Conservation (phyloP, 2,329 filamentous ascomycete genomes). For the Purpureocillium lavendulum region DNA sequence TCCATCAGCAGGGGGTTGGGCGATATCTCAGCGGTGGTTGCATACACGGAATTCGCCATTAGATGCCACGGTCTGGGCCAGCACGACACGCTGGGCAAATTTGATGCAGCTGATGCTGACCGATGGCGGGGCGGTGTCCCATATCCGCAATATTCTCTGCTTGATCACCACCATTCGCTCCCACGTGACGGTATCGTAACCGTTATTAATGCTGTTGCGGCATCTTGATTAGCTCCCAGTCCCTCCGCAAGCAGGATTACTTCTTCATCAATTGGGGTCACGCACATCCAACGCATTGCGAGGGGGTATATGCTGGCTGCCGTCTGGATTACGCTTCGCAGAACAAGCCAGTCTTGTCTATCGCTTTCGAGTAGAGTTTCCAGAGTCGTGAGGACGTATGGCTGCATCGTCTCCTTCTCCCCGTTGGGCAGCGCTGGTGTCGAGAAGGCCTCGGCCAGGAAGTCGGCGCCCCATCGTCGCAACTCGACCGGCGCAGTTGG, state of each 20-base stretch:
- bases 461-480: conserved; percentile 92
- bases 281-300: conserved; percentile 90
- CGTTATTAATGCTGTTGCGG: conserved; percentile 67
- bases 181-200: conserved; percentile 75
- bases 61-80: conserved; percentile 81
- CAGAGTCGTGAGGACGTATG: conserved; percentile 71
- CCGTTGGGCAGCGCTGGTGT: conserved; percentile 72
- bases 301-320: conserved; percentile 89
- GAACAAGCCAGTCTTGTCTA: conserved; percentile 69
- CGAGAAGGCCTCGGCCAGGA: conserved; percentile 91
- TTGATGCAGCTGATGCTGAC: conserved; percentile 94
- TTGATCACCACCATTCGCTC: conserved; percentile 85
- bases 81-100: conserved; percentile 86
- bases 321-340: conserved; percentile 81
- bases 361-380: conserved; percentile 60
- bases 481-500: conserved; percentile 68
- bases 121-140: conserved; percentile 70
- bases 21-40: conserved; percentile 9
- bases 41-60: conserved; percentile 76
- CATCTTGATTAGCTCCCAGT: conserved; percentile 15
- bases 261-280: conserved; percentile 19
- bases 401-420: conserved; percentile 73
- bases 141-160: conserved; percentile 75
- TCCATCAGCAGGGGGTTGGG: conserved; percentile 13
- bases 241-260: conserved; percentile 19